Percentiles rank a stretch among this genome's conserved stretches.
phyloP scores from a whole-genome alignment of 371 early-diverging fungal genomes.

The Mucor indicus region DNA sequence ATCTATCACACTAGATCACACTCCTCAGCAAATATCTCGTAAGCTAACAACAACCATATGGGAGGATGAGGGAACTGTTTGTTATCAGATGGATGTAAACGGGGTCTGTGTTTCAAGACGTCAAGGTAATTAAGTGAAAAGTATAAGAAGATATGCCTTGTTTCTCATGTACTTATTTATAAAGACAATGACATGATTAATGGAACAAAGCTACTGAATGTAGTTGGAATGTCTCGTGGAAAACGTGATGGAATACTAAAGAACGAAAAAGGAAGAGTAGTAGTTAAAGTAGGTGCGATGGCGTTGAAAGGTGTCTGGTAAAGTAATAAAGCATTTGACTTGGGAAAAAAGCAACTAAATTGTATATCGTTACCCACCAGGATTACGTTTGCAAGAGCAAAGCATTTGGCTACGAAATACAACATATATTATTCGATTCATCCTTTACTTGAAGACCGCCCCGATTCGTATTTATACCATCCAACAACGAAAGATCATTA shows the following conservation, averaged over 20 bases:
- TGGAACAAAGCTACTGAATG: slow-evolving; percentile 77
- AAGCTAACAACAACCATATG: slow-evolving; percentile 78
- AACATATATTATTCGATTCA: slow-evolving; percentile 68
- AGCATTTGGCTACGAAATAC: slow-evolving; percentile 66
- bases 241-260: slow-evolving; percentile 79
- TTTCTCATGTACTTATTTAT: neutral
- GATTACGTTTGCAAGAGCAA: slow-evolving; percentile 71
- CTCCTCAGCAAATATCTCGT: too few species aligned
- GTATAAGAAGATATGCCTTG: neutral
- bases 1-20: too few species aligned
- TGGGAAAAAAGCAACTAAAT: neutral
- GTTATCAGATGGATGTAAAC: slow-evolving; percentile 76
- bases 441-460: slow-evolving; percentile 76
- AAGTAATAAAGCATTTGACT: too few species aligned
- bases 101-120: slow-evolving; percentile 79
- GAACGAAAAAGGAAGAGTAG: slow-evolving; percentile 69
- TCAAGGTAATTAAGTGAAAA: slow-evolving; percentile 64
- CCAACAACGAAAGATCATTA: too few species aligned
- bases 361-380: slow-evolving; percentile 15
- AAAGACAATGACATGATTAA: slow-evolving; percentile 74
- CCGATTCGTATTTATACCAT: slow-evolving; percentile 42
- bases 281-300: slow-evolving; percentile 80
- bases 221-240: slow-evolving; percentile 77
- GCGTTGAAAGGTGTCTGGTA: slow-evolving; percentile 80
- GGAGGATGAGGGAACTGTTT: slow-evolving; percentile 81